A percentile compares a stretch with the other conserved stretches of the same genome.
phyloP scores from a whole-genome alignment of 1,284 basidiomycete species.

The Pseudozyma sp. region DNA sequence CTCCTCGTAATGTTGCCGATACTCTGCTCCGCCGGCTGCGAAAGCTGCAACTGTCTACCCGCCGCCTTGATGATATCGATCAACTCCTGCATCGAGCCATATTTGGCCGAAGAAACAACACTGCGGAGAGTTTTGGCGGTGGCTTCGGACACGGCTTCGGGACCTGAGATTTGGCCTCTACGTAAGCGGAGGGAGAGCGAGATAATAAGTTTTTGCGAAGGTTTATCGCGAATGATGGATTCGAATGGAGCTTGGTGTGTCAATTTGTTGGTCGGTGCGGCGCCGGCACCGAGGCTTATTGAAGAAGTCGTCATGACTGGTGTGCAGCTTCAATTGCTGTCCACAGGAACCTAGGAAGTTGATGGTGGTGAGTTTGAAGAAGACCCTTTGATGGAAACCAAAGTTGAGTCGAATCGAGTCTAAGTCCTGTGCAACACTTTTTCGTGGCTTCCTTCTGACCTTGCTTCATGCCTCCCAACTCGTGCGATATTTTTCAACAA shows the following conservation, averaged over 20 bases:
- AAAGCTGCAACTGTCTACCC: conserved; percentile 83
- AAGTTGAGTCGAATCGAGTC: background rate
- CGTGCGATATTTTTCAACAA: conserved; percentile 15
- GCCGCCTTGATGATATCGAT: conserved; percentile 83
- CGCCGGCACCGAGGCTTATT: too few species aligned
- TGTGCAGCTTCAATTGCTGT: too few species aligned
- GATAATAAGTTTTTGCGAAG: conserved; percentile 49
- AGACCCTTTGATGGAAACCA: background rate
- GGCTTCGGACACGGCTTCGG: conserved; percentile 79
- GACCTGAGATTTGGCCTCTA: conserved; percentile 47
- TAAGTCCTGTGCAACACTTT: conserved; percentile 2
- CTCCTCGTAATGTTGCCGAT: conserved; percentile 93
- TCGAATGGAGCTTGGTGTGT: conserved; percentile 40
- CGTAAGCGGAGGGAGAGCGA: conserved; percentile 52
- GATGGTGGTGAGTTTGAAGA: conserved; percentile 2
- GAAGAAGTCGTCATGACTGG: too few species aligned
- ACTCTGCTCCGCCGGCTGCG: conserved; percentile 90
- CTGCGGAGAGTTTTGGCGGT: conserved; percentile 87
- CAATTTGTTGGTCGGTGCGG: conserved; percentile 5
- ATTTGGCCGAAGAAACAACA: conserved; percentile 86
- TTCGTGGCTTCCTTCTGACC: background rate
- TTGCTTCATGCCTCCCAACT: background rate
- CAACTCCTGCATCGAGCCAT: conserved; percentile 87
- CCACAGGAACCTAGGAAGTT: background rate
- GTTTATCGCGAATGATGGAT: conserved; percentile 47